Evolutionary conservation across 2,329 filamentous ascomycete genomes (phyloP), one percentile per base, ranked within the genome.

Genomic region (Dothidotthia symphoricarpi): DNA sequence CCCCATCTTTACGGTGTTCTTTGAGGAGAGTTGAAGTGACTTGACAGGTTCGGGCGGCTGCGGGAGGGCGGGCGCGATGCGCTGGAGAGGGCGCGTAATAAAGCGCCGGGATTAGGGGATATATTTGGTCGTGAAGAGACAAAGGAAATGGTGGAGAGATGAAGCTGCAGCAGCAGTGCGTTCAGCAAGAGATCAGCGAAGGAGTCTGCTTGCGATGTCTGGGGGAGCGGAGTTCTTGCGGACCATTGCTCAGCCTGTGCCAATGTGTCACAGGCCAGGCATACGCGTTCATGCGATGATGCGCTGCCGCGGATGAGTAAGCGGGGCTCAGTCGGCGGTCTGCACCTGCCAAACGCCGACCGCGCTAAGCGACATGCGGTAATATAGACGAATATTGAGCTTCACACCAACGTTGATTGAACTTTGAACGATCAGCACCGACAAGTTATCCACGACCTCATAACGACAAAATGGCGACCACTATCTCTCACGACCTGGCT

Each of bases 401-500:
- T 45, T 39, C 44, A 45, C 44, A 56, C 51, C 45, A 51, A 41
- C 51, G 44, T 47, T 45, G 19, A 22, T 5, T 5, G 52, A 53
- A 53, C 43, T 50, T 47, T 42, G 39, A 36, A 44, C 24, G 36
- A 41, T 25, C 36, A 45, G 40, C 39, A 42, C 39, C 51, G 49
- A 61, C 47, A 45, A 48, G 47, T 43, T 53, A 59, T 55, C 51
- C 45, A 51, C 55, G 19, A 53, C 45, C 45, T 43, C 46, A 50
- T 53, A 61, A 51, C 53, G 53, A 55, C 53, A 51, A 49, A 64
- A 76, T 73, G 71, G 75, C 80, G 61, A 50, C 54, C 43, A 72
- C 82, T 78, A 78, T 95, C 69, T 94, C 89, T 71, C 75, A 83
- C 69, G 90, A 96, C 76, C 80, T 96, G 64, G 76, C 95, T 79